Base-by-base conservation (phyloP, 176 grass and related monocot genomes). In the Oryza meyeriana region DNA sequence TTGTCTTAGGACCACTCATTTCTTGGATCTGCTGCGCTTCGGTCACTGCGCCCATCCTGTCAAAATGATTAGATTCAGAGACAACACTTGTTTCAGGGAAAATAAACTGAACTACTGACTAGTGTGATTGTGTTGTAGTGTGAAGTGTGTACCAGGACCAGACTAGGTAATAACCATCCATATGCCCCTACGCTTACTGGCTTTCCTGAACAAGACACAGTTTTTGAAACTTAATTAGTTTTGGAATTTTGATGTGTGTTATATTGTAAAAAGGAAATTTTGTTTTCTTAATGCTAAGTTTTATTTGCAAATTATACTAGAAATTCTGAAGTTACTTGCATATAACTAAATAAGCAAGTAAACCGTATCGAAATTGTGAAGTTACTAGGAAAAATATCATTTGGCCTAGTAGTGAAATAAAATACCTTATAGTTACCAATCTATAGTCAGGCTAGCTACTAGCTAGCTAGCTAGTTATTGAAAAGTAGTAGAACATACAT, bases 11-110 rank as follows among this genome's bases (percentile, higher is more conserved):
- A 78, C 66, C 83, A 82, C 66, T 58, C 10, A 7, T 42, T 80
- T 85, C 83, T 89, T 85, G 88, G 88, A 89, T 85, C 88, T 82
- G 66, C 47, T 67, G 66, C 9, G 0, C 27, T 44, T 63, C 2
- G 41, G 64, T 77, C 52, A 5, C 34, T 4, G 2, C 18, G 35
- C 44, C 58, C 72, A 17, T 79, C 82, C 55, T 81, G 72, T 85
- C 65, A 85, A 85, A 82, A 85, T 72, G 79, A 81, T 89, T 81
- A 78, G 66, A 72, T 66, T 62, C 71, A 63, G 76, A 85, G 42
- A 80, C 58, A 80, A 66, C 69, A 72, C 45, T 41, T 67, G 55
- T 77, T 45, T 38, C 61, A 58, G 59, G 68, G 22, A 27, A 26
- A 71, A 22, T 39, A 27, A 71, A 71, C 31, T 52, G 70, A 42